A percentile compares a stretch with the other conserved stretches of the same genome.
phyloP scores from a whole-genome alignment of 2,329 filamentous ascomycete species.

The Paecilomyces sp. region DNA sequence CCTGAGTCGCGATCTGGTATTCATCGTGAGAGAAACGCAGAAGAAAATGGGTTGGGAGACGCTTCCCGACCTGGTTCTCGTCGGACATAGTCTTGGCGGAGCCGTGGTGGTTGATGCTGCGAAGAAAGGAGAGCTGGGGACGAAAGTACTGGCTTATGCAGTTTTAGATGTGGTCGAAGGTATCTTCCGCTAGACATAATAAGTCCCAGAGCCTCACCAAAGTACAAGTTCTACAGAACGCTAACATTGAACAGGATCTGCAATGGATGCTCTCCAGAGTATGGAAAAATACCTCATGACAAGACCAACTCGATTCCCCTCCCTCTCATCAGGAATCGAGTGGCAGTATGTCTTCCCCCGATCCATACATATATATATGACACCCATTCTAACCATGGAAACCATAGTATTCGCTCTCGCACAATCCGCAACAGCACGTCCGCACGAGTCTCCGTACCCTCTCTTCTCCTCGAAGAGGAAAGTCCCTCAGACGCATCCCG shows the following conservation, averaged over 20 bases:
- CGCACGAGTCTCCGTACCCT: conserved; percentile 82
- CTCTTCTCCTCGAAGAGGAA: conserved; percentile 57
- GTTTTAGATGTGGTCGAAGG: conserved; percentile 92
- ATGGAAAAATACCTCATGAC: conserved; percentile 90
- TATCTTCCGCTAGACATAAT: conserved; percentile 6
- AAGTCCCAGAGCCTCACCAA: background rate
- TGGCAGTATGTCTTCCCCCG: conserved; percentile 60
- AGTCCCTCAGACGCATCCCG: conserved; percentile 63
- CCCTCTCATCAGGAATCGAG: conserved; percentile 71
- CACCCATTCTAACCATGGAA: too few species aligned
- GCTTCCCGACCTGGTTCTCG: conserved; percentile 68
- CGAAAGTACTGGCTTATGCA: conserved; percentile 70
- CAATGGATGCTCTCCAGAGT: conserved; percentile 86
- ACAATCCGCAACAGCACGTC: conserved; percentile 77
- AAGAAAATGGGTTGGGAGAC: conserved; percentile 63
- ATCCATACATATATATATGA: too few species aligned
- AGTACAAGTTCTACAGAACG: background rate
- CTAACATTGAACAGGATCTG: conserved; percentile 52
- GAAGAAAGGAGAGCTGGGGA: conserved; percentile 57
- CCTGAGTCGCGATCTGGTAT: conserved; percentile 64
- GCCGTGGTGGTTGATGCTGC: conserved; percentile 84
- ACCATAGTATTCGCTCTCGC: conserved; percentile 60
- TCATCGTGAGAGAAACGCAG: conserved; percentile 62
- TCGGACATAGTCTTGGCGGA: conserved; percentile 89
- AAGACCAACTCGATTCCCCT: conserved; percentile 70